phyloP scores from a whole-genome alignment of 441 rosid genomes.

The Euphorbia schlechtendalii region DNA sequence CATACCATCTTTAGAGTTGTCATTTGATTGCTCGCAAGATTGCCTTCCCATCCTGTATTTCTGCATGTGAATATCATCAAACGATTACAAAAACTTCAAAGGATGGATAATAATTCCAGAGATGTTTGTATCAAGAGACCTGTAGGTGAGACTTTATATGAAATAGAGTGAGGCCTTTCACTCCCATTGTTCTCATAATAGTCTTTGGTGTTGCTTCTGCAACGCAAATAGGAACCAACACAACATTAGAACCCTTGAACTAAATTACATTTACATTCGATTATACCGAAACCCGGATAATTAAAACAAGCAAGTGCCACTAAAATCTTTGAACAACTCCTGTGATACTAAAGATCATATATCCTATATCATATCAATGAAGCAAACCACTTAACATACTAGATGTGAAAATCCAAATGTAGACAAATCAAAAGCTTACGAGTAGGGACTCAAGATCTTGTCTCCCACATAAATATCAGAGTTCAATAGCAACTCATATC shows the following conservation, averaged over 20 bases:
- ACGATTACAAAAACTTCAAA: conserved; percentile 7
- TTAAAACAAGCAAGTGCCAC: too few relatives aligned
- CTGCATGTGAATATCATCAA: conserved; percentile 35
- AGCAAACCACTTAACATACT: neutral
- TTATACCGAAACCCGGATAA: too few relatives aligned
- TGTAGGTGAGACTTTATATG: conserved; percentile 93
- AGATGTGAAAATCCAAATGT: neutral
- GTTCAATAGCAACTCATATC: neutral
- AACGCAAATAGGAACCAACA: conserved; percentile 6
- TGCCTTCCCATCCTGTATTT: conserved; percentile 84
- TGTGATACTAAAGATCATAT: too few relatives aligned
- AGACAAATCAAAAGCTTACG: neutral
- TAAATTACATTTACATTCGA: too few relatives aligned
- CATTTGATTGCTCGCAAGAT: conserved; percentile 66
- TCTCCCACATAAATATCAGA: neutral
- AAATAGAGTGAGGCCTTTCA: conserved; percentile 90
- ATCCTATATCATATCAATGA: neutral
- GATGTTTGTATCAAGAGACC: conserved; percentile 36
- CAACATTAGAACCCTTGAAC: too few relatives aligned
- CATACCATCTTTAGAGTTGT: conserved; percentile 80
- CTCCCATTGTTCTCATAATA: conserved; percentile 93
- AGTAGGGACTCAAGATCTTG: neutral
- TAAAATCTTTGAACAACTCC: too few relatives aligned
- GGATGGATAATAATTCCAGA: neutral
- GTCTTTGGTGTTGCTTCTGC: conserved; percentile 95